Evolutionary conservation across 495 filamentous ascomycete genomes (phyloP), one percentile per base, ranked within the genome.

Genomic region (Letharia lupina): DNA sequence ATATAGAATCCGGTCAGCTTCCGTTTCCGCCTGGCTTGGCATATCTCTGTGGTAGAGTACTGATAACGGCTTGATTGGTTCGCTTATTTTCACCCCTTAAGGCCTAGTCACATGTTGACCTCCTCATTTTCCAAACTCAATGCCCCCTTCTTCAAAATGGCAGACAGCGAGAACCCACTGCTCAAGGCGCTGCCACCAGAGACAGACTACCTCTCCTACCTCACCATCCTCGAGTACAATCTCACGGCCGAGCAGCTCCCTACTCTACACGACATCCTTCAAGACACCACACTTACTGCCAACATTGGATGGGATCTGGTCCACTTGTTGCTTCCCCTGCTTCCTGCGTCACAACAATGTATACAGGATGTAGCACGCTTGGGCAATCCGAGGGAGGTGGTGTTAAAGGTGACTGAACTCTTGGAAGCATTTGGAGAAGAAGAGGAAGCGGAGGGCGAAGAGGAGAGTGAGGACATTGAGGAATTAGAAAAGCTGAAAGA

Each of bases 221-320:
- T 95, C 62, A 94, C 91, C 54, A 82, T 97, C 67, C 75, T 97
- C 68, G 91, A 96, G 73, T 88, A 91, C 68, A 90, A 95, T 73
- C 79, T 97, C 28, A 88, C 85, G 16, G 82, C 82, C n/a, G 85
- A 87, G 40, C 85, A 90, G 67, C 81, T 97, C 15, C 89, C 91
- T 7, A 80, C 84, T 4, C 78, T 97, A 52, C 87, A 95, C 71
- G 81, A 84, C 10, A 82, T 96, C 45, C 79, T 97, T 60, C 90
- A 95, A 75, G 89, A 95, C 84, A 84, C 86, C 54, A 83, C 83
- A 57, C 81, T 98, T 62, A 93, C 93, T 1, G 86, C 85, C 58
- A 91, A 96, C 68, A 96, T 98, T 71, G 95, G 94, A 57, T 98
- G 94, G 94, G 94, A 98, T 72, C 76, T 98, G 52, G 89, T 98